Evolutionary conservation across 2,329 filamentous ascomycete species (phyloP), one percentile per base, ranked within the genome.

Genomic region (Fonsecaea erecta): DNA sequence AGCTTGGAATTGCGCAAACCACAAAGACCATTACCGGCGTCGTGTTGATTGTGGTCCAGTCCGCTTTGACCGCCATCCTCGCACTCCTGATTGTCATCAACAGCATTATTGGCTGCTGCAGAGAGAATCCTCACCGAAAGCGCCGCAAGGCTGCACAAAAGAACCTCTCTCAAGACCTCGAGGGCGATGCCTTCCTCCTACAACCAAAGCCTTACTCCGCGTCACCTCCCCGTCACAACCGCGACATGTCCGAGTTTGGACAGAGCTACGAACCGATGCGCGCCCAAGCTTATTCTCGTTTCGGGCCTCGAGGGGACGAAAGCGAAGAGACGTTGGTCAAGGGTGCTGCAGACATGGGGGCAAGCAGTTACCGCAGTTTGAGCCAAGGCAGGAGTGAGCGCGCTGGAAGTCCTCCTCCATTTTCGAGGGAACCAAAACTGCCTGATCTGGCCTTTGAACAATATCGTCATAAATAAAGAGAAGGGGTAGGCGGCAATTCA

Each of bases 1-100:
- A 98, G 79, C 88, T 99, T 60, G 91, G 91, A 63, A 89, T 99
- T 71, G 85, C 88, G 5, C 89, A 97, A 77, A 96, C 93, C 9
- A 97, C 94, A 9, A 92, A 97, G 82, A 98, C 95, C 0, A 86
- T 98, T 56, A 94, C 92, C 16, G 95, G 95, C 62, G 87, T 98
- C n/a, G 91, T 93, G 16, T 84, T 99, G 65, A 95, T 98, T 70
- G 92, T 89, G n/a, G 85, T 98, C 4, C 95, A 99, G 79, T 91
- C 91, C 0, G 86, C 89, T 0, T 81, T 99, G 71, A 96, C 93
- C 5, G 93, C 86, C 67, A 78, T 92, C 26, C 83, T 99, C 63
- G 93, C 92, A 2, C 90, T 98, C 58, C 83, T 98, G 32, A 96
- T 99, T 72, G 85, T 86, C 11, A 91, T 93, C 81, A 98, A 98